A percentile compares a stretch with the other conserved stretches of the same genome.
phyloP scores from a whole-genome alignment of 306 rosid genomes.

The Pueraria montana region DNA sequence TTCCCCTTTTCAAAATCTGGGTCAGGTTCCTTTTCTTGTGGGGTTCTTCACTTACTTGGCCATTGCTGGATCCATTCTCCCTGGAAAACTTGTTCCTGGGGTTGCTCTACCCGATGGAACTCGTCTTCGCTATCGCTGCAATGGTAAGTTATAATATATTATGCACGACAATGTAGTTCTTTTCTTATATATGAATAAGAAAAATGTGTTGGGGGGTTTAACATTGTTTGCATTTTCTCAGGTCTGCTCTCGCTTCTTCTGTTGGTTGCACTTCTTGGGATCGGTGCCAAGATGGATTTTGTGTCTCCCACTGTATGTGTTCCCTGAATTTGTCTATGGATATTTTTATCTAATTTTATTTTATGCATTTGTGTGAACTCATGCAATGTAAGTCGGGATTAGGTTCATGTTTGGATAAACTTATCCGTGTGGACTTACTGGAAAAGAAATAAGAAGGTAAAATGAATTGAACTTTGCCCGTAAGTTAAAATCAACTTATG shows the following conservation, averaged over 20 bases:
- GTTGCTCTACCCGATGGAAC: slow-evolving; percentile 69
- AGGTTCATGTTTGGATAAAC: not conserved
- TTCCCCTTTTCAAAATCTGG: slow-evolving; percentile 2
- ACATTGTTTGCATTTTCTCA: slow-evolving; percentile 44
- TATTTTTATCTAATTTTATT: slow-evolving; percentile 10
- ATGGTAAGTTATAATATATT: slow-evolving; percentile 60
- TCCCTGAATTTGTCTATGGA: slow-evolving; percentile 26
- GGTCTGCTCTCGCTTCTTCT: slow-evolving; percentile 73
- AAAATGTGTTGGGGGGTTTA: slow-evolving; percentile 2
- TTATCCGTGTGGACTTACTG: too few species aligned
- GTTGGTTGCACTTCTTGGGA: slow-evolving; percentile 72
- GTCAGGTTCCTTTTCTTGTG: slow-evolving; percentile 69
- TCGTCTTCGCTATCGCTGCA: slow-evolving; percentile 91
- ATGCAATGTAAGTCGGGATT: slow-evolving; percentile 6
- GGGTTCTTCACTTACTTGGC: slow-evolving; percentile 80
- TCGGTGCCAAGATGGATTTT: slow-evolving; percentile 66
- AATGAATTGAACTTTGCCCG: too few species aligned
- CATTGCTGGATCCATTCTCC: slow-evolving; percentile 73
- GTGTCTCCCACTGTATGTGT: slow-evolving; percentile 80
- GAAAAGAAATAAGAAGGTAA: too few species aligned
- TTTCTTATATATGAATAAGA: not conserved
- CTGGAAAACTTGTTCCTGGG: slow-evolving; percentile 84
- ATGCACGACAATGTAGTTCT: not conserved
- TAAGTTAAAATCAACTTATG: too few species aligned
- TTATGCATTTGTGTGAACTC: slow-evolving; percentile 11